Conservation (phyloP, 805 yeast genomes). For the Suhomyces xylopsoci region DNA sequence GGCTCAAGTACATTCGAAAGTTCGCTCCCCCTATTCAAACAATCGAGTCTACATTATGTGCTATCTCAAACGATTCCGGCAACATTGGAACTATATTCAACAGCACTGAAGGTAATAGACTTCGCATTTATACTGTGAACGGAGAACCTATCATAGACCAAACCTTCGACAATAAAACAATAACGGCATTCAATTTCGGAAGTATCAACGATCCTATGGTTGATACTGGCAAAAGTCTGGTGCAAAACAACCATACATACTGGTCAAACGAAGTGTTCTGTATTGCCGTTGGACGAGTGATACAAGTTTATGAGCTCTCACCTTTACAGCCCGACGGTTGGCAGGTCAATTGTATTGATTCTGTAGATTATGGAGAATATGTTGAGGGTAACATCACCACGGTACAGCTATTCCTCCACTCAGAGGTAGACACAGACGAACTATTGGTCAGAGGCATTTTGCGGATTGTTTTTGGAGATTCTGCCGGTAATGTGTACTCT, state of each 20-base stretch:
- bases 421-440: constrained; percentile 33
- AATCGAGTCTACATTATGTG: constrained; percentile 8
- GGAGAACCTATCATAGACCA: constrained; percentile 42
- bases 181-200: constrained; percentile 28
- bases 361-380: not conserved
- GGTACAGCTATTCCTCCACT: constrained; percentile 24
- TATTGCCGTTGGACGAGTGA: constrained; percentile 19
- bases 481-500: constrained; percentile 47
- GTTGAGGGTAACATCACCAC: constrained; percentile 24
- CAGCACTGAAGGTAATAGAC: constrained; percentile 11
- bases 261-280: constrained; percentile 39
- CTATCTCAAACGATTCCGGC: constrained; percentile 55
- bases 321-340: constrained; percentile 10
- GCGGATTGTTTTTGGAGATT: constrained; percentile 53
- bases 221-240: constrained; percentile 20
- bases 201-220: constrained; percentile 26
- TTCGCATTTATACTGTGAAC: constrained; percentile 50
- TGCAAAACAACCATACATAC: constrained; percentile 26
- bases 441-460: constrained; percentile 33
- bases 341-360: constrained; percentile 8
- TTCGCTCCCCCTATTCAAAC: constrained; percentile 17
- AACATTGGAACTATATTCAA: constrained; percentile 40
- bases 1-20: constrained; percentile 48
- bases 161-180: constrained; percentile 12
- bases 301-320: constrained; percentile 22